Evolutionary conservation across 2,329 filamentous ascomycete species (phyloP).

Genomic region (Purpureocillium takamizusanense): DNA sequence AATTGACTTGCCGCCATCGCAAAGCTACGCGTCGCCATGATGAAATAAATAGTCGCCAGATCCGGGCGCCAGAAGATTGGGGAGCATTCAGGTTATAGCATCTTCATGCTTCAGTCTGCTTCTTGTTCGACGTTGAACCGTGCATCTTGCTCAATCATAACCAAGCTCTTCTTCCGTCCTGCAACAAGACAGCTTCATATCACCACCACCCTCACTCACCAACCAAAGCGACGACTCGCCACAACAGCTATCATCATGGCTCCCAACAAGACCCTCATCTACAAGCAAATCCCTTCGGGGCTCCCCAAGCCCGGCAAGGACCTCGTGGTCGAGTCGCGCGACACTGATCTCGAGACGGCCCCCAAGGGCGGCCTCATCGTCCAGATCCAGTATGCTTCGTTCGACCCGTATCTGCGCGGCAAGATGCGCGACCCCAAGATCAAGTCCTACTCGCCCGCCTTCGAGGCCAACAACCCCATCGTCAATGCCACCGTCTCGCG

Average conservation of each 20-base stretch:
- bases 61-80: too few species aligned
- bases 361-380: slow-evolving; percentile 58
- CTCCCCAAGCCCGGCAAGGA: slow-evolving; percentile 63
- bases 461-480: slow-evolving; percentile 53
- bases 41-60: not conserved
- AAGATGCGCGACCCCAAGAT: slow-evolving; percentile 58
- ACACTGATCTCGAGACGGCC: slow-evolving; percentile 55
- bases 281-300: slow-evolving; percentile 58
- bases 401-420: slow-evolving; percentile 79
- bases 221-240: too few species aligned
- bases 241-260: slow-evolving; percentile 17
- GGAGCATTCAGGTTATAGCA: too few species aligned
- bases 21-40: too few species aligned
- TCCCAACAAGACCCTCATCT: slow-evolving; percentile 66
- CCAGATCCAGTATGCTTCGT: slow-evolving; percentile 65
- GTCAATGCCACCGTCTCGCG: slow-evolving; percentile 54
- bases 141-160: too few species aligned
- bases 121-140: too few species aligned
- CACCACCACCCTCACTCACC: too few species aligned
- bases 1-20: too few species aligned
- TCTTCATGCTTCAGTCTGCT: too few species aligned
- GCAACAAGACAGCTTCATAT: too few species aligned
- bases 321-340: slow-evolving; percentile 55
- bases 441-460: slow-evolving; percentile 51
- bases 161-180: too few species aligned